phyloP scores from a whole-genome alignment of 768 basidiomycete genomes.

The Boletus rufocinnamomeus region DNA sequence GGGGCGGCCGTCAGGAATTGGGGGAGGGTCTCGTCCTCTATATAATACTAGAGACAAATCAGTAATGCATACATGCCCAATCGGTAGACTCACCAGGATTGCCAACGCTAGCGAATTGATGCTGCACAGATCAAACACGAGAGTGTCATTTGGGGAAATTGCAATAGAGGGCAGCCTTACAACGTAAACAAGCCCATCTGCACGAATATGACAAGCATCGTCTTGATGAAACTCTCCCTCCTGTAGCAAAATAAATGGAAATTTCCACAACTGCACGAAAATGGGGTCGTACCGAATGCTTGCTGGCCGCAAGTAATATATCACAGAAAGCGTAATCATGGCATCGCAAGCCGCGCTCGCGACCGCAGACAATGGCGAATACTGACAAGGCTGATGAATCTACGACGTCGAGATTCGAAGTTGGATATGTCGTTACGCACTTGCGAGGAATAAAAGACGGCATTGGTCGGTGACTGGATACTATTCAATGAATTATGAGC shows the following conservation, averaged over 20 bases:
- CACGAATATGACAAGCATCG: conserved; percentile 10
- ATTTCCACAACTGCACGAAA: neutral
- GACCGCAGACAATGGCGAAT: neutral
- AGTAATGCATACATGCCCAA: neutral
- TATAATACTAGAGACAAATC: conserved; percentile 14
- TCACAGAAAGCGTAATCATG: conserved; percentile 14
- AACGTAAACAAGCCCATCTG: conserved; percentile 18
- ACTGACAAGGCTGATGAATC: neutral
- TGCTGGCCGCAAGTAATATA: conserved; percentile 14
- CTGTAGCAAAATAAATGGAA: neutral
- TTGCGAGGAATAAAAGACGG: neutral
- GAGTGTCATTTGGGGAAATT: neutral
- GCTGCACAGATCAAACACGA: conserved; percentile 1
- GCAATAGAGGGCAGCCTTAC: conserved; percentile 2
- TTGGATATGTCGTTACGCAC: neutral
- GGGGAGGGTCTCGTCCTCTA: neutral
- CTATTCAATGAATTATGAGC: conserved; percentile 3
- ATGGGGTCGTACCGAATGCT: conserved; percentile 3
- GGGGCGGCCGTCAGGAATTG: conserved; percentile 9
- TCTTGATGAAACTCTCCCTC: conserved; percentile 7
- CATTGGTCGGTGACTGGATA: conserved; percentile 1
- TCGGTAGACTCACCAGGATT: conserved; percentile 9
- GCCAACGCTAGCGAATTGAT: conserved; percentile 12
- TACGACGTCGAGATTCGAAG: neutral
- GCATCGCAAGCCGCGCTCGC: conserved; percentile 11